Conservation (phyloP, 257 asterid genomes). For the Solanum corneliomulleri region DNA sequence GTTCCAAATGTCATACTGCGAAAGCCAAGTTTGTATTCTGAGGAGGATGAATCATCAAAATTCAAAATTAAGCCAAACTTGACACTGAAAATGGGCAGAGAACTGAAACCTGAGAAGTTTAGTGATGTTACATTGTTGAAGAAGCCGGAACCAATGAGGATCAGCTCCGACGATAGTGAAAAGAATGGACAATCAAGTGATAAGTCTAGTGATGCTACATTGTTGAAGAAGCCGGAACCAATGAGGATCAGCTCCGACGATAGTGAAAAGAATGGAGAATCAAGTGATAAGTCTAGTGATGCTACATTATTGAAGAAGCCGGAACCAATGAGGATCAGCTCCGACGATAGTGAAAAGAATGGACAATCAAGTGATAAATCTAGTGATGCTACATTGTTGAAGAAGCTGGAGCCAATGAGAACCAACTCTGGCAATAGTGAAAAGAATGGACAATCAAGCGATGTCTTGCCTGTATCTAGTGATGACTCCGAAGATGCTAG, state of each 20-base stretch:
- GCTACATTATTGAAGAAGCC: conserved; percentile 74
- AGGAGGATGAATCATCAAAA: conserved; percentile 37
- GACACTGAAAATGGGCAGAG: conserved; percentile 53
- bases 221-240: conserved; percentile 70
- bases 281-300: conserved; percentile 55
- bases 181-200: conserved; percentile 13
- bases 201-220: conserved; percentile 39
- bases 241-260: conserved; percentile 9
- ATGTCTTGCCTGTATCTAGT: conserved; percentile 5
- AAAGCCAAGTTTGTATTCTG: conserved; percentile 46
- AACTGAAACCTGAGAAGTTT: conserved; percentile 45
- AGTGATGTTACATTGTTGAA: conserved; percentile 66
- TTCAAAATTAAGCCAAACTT: conserved; percentile 64
- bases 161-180: conserved; percentile 11
- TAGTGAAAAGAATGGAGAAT: conserved; percentile 16
- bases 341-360: conserved; percentile 19
- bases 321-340: conserved; percentile 18
- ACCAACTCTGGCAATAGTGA: conserved; percentile 10
- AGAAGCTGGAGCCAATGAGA: conserved; percentile 51
- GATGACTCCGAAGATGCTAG: conserved; percentile 10
- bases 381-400: conserved; percentile 58
- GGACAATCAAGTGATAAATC: conserved; percentile 3
- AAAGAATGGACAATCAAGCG: conserved; percentile 13
- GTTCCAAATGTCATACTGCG: conserved; percentile 76
- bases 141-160: conserved; percentile 50